Base-by-base conservation (phyloP, 345 rosid species). In the Brassica cretica region DNA sequence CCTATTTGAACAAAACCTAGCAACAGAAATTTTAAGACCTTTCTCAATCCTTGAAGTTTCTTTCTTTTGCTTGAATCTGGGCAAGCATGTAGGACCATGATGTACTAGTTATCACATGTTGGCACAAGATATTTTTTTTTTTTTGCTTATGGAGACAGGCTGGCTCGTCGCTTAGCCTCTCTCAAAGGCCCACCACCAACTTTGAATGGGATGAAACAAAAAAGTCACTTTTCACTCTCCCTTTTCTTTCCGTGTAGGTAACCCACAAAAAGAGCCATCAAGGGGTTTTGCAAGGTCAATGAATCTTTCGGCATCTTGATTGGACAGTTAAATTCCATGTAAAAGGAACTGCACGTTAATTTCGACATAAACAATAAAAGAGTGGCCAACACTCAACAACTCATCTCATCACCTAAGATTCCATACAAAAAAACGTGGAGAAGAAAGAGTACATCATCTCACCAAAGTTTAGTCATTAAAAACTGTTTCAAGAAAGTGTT, bases 151-250 rank as follows among this genome's bases (percentile, higher is more conserved):
- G 15, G 14, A 14, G 65, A 14, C 27, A 63, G 65, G 49, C 64
- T 68, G 63, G 76, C 72, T 74, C 73, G 64, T 64, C 16, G 59
- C 74, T 74, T 56, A 73, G 62, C 74, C 46, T 64, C 72, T 35
- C 0, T 35, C 2, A 80, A 70, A 64, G 82, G 76, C 61, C 82
- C 79, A 80, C 79, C 76, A 69, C 72, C 66, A 41, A 75, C 46
- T 80, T 75, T 64, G 64, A 39, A 41, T 16, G 71, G 71, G 69
- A 9, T 51, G 60, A 21, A 73, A 79, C 59, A 16, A 51, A 33
- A 69, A 15, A 16, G 51, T 51, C 64, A 19, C 27, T 68, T 44
- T 18, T 21, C 68, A 39, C 37, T 91, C 89, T 75, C 58, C 63
- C 37, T 61, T 32, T 61, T 5, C 2, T 18, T 30, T 66, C 66